Base-by-base conservation (phyloP, 371 early-diverging fungal species). In the Saksenaea oblongispora region DNA sequence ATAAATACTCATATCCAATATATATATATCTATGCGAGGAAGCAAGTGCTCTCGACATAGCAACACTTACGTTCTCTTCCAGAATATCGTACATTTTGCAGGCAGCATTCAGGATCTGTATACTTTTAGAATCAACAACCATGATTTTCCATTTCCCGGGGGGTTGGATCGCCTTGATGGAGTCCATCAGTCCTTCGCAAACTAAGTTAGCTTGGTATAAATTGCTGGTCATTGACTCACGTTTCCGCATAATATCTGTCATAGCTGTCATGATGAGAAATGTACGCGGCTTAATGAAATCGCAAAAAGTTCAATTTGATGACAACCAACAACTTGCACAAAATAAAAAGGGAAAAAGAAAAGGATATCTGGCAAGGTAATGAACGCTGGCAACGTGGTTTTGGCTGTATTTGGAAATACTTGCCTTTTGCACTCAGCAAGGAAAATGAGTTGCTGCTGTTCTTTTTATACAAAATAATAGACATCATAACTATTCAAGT, bases 71-170 rank as follows among this genome's bases (percentile, higher is more conserved):
- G 65, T 98, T 95, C 71, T 96, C 93, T 68, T 97, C 95, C 26
- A 95, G 82, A 69, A 98, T 90, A 62, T 97, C 95, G 63, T 87
- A 87, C 92, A 93, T 94, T 78, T 93, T 93, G 18, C 95, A 92
- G 5, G 90, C 90, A 8, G 90, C 86, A 66, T 88, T 92, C 31
- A 97, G 75, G 31, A 97, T 89, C 37, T 88, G 87, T 57, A 90
- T 75, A 34, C 97, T 85, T 41, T 87, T 87, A 15, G 87, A 82
- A 80, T 98, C 98, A 4, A 97, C 91, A 3, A 98, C 92, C 5
- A 98, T 86, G 63, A 98, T 88, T 74, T 97, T 96, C 96, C 90
- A 93, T 66, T 84, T 83, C 51, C 82, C 88, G 34, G 88, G 81
- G 34, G 88, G 87, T 51, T 86, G 84, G 54, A 88, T 75, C 1